A percentile compares a stretch with the other conserved stretches of the same genome.
Evolutionary conservation across 257 asterid species (phyloP).

Genomic region (Solanum chiquidenum): DNA sequence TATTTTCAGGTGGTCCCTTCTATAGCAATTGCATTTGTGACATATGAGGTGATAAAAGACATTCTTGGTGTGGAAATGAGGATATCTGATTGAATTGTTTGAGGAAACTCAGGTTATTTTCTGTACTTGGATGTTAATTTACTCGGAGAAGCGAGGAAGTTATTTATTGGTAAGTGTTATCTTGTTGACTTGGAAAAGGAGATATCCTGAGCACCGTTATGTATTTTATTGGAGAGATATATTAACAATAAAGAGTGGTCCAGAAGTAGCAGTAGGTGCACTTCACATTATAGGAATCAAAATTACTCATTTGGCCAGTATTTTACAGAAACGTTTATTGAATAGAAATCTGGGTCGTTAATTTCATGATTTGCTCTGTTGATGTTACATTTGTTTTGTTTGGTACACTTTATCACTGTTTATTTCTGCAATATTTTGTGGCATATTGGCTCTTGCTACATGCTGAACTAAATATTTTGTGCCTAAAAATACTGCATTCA

Average conservation of each 20-base stretch:
- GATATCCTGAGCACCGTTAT: background rate
- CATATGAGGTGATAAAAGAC: constrained; percentile 70
- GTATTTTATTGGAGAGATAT: background rate
- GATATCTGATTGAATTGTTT: constrained; percentile 49
- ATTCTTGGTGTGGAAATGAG: constrained; percentile 67
- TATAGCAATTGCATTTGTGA: constrained; percentile 84
- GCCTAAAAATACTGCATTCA: background rate
- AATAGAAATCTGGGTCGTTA: background rate
- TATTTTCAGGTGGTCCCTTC: constrained; percentile 72
- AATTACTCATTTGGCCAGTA: background rate
- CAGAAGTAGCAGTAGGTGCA: background rate
- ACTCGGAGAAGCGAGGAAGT: background rate
- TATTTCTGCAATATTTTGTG: background rate
- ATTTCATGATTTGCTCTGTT: background rate
- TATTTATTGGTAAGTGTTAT: background rate
- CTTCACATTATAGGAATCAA: background rate
- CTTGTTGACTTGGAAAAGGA: background rate
- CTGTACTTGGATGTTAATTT: background rate
- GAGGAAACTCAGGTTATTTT: background rate
- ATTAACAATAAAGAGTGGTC: constrained; percentile 1
- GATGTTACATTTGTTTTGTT: background rate
- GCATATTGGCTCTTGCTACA: background rate
- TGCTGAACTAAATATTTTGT: background rate
- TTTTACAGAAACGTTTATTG: background rate
- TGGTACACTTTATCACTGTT: background rate